Conservation (phyloP, 345 rosid genomes). For the Eucalyptus erythrocorys region DNA sequence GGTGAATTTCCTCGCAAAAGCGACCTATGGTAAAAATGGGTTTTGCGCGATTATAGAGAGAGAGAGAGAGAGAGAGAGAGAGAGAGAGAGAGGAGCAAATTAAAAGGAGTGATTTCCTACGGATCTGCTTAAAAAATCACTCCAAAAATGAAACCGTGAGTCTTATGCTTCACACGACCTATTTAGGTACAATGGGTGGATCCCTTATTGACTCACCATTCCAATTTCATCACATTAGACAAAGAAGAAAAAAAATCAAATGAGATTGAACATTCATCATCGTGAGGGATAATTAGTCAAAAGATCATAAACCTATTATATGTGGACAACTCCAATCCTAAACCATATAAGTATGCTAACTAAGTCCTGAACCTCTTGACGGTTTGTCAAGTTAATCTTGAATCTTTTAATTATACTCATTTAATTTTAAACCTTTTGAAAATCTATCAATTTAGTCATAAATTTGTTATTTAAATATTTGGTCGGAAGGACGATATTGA, state of each 20-base stretch:
- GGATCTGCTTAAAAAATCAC: not conserved
- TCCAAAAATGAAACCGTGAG: not conserved
- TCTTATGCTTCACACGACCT: not conserved
- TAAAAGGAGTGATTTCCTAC: not conserved
- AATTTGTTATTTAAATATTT: too few relatives aligned
- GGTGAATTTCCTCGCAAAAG: not conserved
- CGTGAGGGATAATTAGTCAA: too few relatives aligned
- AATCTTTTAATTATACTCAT: too few relatives aligned
- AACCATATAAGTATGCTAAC: too few relatives aligned
- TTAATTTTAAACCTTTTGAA: rapidly evolving
- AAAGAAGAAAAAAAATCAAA: not conserved
- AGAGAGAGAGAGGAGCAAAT: not conserved
- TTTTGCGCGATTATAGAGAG: not conserved
- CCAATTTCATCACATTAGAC: not conserved
- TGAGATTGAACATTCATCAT: not conserved
- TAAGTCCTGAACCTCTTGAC: rapidly evolving
- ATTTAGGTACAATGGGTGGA: rapidly evolving
- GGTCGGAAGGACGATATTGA: not conserved
- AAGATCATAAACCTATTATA: not conserved
- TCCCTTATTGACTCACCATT: not conserved
- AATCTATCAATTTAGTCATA: too few relatives aligned
- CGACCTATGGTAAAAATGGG: not conserved
- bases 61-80: not conserved
- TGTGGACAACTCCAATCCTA: not conserved
- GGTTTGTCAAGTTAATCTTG: rapidly evolving